phyloP scores from a whole-genome alignment of 257 asterid species.

The Plantago elongata region DNA sequence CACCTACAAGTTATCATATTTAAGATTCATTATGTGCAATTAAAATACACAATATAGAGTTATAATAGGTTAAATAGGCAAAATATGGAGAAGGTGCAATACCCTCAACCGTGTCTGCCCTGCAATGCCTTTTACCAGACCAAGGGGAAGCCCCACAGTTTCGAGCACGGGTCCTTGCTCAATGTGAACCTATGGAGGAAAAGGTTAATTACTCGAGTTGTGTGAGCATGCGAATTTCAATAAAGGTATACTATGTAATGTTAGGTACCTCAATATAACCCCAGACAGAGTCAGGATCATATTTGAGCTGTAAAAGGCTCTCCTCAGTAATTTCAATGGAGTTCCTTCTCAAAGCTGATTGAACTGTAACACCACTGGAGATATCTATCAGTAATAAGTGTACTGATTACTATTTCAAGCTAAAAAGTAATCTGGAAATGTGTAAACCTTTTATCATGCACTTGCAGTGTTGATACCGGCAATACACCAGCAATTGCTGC shows the following conservation, averaged over 20 bases:
- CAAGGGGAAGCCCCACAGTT: constrained; percentile 84
- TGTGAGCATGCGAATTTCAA: not conserved
- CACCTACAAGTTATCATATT: constrained; percentile 43
- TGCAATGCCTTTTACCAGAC: constrained; percentile 89
- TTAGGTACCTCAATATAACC: constrained; percentile 78
- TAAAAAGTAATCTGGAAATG: constrained; percentile 15
- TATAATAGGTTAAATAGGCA: constrained; percentile 2
- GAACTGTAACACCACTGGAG: constrained; percentile 94
- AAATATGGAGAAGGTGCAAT: not conserved
- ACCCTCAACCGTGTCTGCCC: constrained; percentile 96
- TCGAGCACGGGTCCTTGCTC: constrained; percentile 98
- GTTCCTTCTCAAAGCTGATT: constrained; percentile 71
- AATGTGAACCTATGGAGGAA: constrained; percentile 75
- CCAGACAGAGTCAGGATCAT: constrained; percentile 76
- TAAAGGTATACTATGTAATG: not conserved
- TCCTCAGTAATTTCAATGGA: constrained; percentile 62
- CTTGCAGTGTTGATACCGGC: constrained; percentile 62
- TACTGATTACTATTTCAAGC: constrained; percentile 11
- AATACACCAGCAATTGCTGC: constrained; percentile 96
- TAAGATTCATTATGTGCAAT: constrained; percentile 3
- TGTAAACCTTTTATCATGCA: constrained; percentile 77
- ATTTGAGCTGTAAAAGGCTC: constrained; percentile 74
- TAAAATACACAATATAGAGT: not conserved
- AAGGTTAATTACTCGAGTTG: constrained; percentile 12
- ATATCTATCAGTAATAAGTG: constrained; percentile 29